A percentile compares a stretch with the other conserved stretches of the same genome.
Evolutionary conservation across 139 green algal genomes (phyloP).

Genomic region (Trebouxia sp.): DNA sequence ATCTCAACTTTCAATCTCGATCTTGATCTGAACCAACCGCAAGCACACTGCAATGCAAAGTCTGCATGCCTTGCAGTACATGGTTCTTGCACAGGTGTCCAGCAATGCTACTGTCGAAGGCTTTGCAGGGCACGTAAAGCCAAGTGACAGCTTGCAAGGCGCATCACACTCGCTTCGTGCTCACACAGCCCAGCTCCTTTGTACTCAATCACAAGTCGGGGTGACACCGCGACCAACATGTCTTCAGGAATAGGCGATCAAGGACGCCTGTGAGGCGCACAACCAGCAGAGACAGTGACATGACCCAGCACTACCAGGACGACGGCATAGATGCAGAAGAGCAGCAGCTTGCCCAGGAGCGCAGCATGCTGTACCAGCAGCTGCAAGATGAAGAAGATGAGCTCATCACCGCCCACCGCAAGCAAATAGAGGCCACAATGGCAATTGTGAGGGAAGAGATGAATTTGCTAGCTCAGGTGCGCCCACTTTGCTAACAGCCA

Average conservation of each 20-base stretch:
- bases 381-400: conserved; percentile 89
- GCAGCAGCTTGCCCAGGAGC: conserved; percentile 34
- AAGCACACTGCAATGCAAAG: too few species aligned
- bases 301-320: neutral
- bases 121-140: too few species aligned
- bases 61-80: too few species aligned
- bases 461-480: conserved; percentile 60
- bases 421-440: conserved; percentile 90
- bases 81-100: too few species aligned
- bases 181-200: too few species aligned
- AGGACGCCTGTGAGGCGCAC: conserved; percentile 15
- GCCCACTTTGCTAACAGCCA: too few species aligned
- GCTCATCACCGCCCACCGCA: conserved; percentile 84
- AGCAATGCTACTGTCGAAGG: too few species aligned
- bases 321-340: conserved; percentile 31
- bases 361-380: conserved; percentile 72
- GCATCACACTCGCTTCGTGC: too few species aligned
- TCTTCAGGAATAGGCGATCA: neutral
- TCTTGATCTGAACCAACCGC: too few species aligned
- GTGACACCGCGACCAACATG: neutral
- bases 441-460: conserved; percentile 79
- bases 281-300: neutral
- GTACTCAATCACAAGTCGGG: too few species aligned
- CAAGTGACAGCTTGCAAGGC: too few species aligned
- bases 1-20: too few species aligned